Base-by-base conservation (phyloP, 352 stramenopile genomes). In the Globisporangium canariense region DNA sequence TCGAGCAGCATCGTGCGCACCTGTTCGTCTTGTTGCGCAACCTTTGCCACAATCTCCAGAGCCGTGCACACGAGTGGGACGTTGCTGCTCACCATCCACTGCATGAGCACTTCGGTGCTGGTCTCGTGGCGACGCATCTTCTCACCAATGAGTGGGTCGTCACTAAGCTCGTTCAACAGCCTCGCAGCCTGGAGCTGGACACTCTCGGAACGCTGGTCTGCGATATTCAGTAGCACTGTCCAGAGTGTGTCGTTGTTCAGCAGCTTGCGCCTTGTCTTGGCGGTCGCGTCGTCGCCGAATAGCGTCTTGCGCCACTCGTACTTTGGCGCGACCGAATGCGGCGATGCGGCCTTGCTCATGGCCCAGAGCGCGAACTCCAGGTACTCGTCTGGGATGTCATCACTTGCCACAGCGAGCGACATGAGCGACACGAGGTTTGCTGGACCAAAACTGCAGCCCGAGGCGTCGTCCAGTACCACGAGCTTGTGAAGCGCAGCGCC, bases 361-460 rank as follows among this genome's bases (percentile, higher is more conserved):
- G 69, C 83, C 83, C 83, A 92, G n/a, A 88, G 64, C 2, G 81
- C 79, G 62, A 92, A 92, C 69, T 88, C 77, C 3, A 85, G 40
- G 51, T 90, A 92, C 47, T 77, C 67, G 34, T 88, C 75, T 0
- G 83, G 83, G 6, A 89, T 64, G 14, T 82, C 66, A n/a, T 82
- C 66, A n/a, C 78, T 65, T 11, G 83, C 76, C 8, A 88, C 76
- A 0, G 78, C 83, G 9, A 92, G 67, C 0, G 83, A 77, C 25
- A 92, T 55, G 14, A 92, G 67, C 8, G 83, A 92, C 13, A 81
- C 77, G 10, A 92, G 71, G 59, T 92, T 87, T 1, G 83, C 81
- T 1, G 83, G 76, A 4, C 83, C 83, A 50, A 90, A 92, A 14
- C 73, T 70, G 54, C 67, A 77, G 10, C 74, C 69, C 6, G 71